Conservation (phyloP, 2,329 filamentous ascomycete species). For the Talaromyces albobiverticillius region DNA sequence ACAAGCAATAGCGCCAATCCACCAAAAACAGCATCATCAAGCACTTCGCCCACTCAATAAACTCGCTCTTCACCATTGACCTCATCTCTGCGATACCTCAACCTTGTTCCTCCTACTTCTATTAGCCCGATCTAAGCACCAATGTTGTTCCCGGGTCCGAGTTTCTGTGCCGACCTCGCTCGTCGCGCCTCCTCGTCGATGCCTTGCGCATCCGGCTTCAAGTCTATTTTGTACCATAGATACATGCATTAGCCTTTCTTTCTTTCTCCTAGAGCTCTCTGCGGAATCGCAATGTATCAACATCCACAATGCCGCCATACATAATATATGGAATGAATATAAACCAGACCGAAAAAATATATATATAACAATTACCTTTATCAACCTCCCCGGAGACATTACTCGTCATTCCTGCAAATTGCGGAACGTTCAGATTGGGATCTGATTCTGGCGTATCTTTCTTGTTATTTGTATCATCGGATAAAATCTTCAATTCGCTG, state of each 20-base stretch:
- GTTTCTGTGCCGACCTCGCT: slow-evolving; percentile 51
- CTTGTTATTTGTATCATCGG: slow-evolving; percentile 26
- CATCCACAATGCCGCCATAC: neutral
- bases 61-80: neutral
- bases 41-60: slow-evolving; percentile 36
- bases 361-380: slow-evolving; percentile 33
- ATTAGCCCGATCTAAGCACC: slow-evolving; percentile 44
- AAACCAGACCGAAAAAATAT: neutral
- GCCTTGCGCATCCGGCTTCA: slow-evolving; percentile 33
- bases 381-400: slow-evolving; percentile 35
- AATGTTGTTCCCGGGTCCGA: slow-evolving; percentile 54
- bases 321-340: neutral
- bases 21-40: slow-evolving; percentile 34
- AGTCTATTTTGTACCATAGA: slow-evolving; percentile 39
- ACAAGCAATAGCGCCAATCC: slow-evolving; percentile 27
- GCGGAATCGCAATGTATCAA: neutral
- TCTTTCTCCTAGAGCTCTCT: neutral
- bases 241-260: slow-evolving; percentile 30
- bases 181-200: slow-evolving; percentile 38
- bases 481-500: slow-evolving; percentile 28
- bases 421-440: slow-evolving; percentile 51
- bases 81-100: neutral
- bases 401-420: slow-evolving; percentile 52
- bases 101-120: neutral
- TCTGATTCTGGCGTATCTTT: slow-evolving; percentile 47